These are phyloP conservation scores for Phlyctochytrium planicorne DNA, from an alignment of 192 early-diverging fungal species.

Conservation along the genomic window DNA sequence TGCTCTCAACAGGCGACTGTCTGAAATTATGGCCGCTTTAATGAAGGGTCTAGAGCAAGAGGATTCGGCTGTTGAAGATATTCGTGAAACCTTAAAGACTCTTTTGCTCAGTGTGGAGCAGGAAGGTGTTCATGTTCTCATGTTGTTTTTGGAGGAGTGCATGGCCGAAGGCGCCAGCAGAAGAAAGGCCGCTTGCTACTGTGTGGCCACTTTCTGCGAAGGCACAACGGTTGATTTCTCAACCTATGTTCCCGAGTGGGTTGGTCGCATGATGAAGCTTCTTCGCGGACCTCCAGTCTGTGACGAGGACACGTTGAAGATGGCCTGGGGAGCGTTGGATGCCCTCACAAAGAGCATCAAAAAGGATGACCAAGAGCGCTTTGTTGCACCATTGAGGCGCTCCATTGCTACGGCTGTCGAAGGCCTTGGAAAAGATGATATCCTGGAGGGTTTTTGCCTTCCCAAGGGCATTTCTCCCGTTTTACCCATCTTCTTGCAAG, in stretches of 20 bases:
- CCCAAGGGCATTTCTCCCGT: slow-evolving; percentile 91
- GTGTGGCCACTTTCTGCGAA: slow-evolving; percentile 64
- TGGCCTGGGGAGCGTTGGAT: slow-evolving; percentile 79
- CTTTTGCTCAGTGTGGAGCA: slow-evolving; percentile 76
- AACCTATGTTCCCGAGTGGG: slow-evolving; percentile 75
- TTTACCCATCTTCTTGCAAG: slow-evolving; percentile 90
- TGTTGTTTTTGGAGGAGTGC: slow-evolving; percentile 75
- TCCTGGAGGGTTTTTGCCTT: slow-evolving; percentile 80
- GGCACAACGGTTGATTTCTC: slow-evolving; percentile 58
- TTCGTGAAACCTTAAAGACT: slow-evolving; percentile 71
- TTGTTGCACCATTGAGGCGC: slow-evolving; percentile 67
- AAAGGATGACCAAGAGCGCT: slow-evolving; percentile 86
- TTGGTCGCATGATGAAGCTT: slow-evolving; percentile 72
- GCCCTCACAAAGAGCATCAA: slow-evolving; percentile 75
- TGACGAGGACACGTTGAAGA: slow-evolving; percentile 56
- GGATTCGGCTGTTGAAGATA: slow-evolving; percentile 63
- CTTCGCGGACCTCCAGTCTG: slow-evolving; percentile 52
- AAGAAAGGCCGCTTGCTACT: slow-evolving; percentile 57
- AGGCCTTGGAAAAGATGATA: slow-evolving; percentile 34
- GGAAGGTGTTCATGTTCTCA: slow-evolving; percentile 76
- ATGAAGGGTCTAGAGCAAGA: slow-evolving; percentile 73
- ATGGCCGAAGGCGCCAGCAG: slow-evolving; percentile 26
- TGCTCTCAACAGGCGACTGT: slow-evolving; percentile 79
- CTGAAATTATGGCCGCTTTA: slow-evolving; percentile 76
- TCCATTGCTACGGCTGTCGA: slow-evolving; percentile 63